Base-by-base conservation (phyloP, 2,329 filamentous ascomycete genomes). In the Talaromyces piceae region DNA sequence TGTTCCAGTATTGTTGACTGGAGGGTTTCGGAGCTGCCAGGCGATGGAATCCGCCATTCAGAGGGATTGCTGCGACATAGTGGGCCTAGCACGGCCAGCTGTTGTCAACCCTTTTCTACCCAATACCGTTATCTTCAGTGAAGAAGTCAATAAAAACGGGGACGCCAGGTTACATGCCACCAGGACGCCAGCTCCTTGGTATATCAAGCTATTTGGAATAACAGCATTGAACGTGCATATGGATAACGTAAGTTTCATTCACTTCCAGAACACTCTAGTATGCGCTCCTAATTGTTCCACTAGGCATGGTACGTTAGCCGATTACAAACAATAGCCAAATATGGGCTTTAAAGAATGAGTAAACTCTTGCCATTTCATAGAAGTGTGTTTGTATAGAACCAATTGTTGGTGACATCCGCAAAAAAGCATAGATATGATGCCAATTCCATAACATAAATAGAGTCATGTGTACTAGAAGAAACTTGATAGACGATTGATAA, bases 51-150 rank as follows among this genome's bases (percentile, higher is more conserved):
- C 27, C 27, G 48, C 48, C n/a, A 20, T 50, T 16, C 23, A 43
- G 13, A 27, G 16, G 12, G 22, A 33, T 28, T 41, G 25, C 9
- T 50, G 48, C 28, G 48, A 50, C 31, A 39, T 50, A 16, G 41
- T 45, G 22, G 48, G 48, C 2, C 7, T 50, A 5, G 48, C 22
- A 18, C 18, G 41, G n/a, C 48, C 48, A n/a, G 48, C 48, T 5
- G 48, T 45, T n/a, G 41, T 50, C n/a, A 26, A 50, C 20, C 47
- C 47, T 8, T 50, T 41, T 43, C 20, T 45, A 3, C 47, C 47
- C 8, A 50, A 31, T 1, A 37, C 20, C 18, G 30, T 50, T n/a
- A 30, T 50, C 13, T 13, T 50, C 3, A 50, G 45, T 12, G 11
- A 9, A 9, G 27, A 49, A 16, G 13, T 49, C 12, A 25, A 28